phyloP scores from a whole-genome alignment of 805 yeast genomes.

The Saturnispora serradocipensis region DNA sequence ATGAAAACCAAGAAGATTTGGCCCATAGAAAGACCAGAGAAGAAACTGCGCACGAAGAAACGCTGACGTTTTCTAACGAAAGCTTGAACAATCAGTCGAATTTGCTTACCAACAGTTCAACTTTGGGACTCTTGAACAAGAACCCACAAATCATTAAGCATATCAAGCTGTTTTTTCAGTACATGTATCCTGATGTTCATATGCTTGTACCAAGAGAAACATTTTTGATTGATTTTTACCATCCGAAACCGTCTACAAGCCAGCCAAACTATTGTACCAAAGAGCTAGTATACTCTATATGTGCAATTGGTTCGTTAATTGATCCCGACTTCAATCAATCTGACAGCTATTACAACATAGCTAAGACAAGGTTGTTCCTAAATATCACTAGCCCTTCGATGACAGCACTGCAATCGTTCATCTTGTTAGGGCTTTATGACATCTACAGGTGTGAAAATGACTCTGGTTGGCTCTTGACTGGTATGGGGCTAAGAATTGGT shows the following conservation, averaged over 20 bases:
- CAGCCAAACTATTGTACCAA: conserved; percentile 42
- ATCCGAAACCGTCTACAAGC: conserved; percentile 30
- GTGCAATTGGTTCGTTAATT: conserved; percentile 50
- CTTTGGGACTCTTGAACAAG: conserved; percentile 26
- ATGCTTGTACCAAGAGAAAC: conserved; percentile 57
- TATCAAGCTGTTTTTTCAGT: conserved; percentile 36
- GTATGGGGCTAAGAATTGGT: conserved; percentile 57
- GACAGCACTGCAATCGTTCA: conserved; percentile 48
- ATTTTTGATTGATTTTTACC: conserved; percentile 50
- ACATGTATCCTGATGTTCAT: conserved; percentile 58
- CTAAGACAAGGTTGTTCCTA: conserved; percentile 34
- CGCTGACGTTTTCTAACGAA: not conserved
- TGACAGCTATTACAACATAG: conserved; percentile 35
- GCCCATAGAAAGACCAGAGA: not conserved
- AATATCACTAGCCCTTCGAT: conserved; percentile 38
- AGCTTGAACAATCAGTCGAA: not conserved
- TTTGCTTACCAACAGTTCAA: not conserved
- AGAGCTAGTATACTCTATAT: conserved; percentile 44
- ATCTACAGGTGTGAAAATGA: conserved; percentile 50
- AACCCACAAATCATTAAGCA: conserved; percentile 18
- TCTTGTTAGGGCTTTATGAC: conserved; percentile 53
- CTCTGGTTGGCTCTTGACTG: conserved; percentile 55
- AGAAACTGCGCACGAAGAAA: not conserved
- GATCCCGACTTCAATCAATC: conserved; percentile 29
- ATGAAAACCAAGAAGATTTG: conserved; percentile 12